Base-by-base conservation (phyloP, 1,284 basidiomycete genomes). In the Polyporus tsugae region DNA sequence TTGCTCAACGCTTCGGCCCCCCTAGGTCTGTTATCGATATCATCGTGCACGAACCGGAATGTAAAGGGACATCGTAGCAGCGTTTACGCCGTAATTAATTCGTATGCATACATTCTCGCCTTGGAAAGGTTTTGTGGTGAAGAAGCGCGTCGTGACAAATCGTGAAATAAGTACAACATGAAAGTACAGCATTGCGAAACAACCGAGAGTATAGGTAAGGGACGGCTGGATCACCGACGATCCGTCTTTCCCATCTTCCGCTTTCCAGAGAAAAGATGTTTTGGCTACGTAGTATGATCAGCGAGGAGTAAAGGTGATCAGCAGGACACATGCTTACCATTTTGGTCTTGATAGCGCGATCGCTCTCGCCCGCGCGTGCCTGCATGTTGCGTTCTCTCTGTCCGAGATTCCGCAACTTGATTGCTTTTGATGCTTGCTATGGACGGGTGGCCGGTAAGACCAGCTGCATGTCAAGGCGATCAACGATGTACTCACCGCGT, bases 341-440 rank as follows among this genome's bases (percentile, higher is more conserved):
- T 86, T 94, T 94, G 73, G 84, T 85, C 77, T 84, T 87, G 82
- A 95, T 95, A 17, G 86, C 85, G 71, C 95, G 90, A 83, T 98
- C 96, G 66, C 88, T 86, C 84, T 98, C 96, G 72, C 94, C 94
- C 55, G 95, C 96, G 78, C 92, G 95, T 35, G 95, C 96, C 55
- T 91, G 85, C 84, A 91, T 90, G 79, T 97, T 96, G 70, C 95
- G 92, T 70, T 87, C 88, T 74, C 96, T 86, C 80, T 97, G 95
- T 17, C 91, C 91, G 69, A 97, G 87, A 75, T 94, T 92, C 70
- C 94, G 92, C 64, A 98, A 84, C 78, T 91, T 89, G 79, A 89
- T 83, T 22, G 96, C 94, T 79, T 91, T 93, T 71, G 88, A 84
- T 41, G 86, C 88, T 90, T 98, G 95, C 87, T 92, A 74, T n/a